These are phyloP conservation scores for Coemansia sp. DNA, from an alignment of 192 early-diverging fungal genomes.

Conservation along the genomic window DNA sequence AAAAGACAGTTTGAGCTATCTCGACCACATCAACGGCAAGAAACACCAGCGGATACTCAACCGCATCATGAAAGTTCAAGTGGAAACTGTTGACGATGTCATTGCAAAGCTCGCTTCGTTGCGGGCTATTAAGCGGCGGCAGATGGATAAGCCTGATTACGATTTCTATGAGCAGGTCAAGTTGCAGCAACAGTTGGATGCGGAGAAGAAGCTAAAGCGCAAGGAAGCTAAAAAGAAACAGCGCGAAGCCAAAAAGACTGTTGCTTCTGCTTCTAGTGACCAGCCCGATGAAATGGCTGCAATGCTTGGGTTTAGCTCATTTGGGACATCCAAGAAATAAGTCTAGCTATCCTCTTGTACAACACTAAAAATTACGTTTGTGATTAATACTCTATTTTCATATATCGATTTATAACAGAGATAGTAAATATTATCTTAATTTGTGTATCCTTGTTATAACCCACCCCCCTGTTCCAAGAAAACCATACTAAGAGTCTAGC, in stretches of 20 bases:
- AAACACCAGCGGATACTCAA: conserved; percentile 85
- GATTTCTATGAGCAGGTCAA: conserved; percentile 67
- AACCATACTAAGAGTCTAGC: too few relatives aligned
- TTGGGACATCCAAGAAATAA: conserved; percentile 35
- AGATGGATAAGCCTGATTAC: conserved; percentile 25
- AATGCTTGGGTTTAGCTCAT: conserved; percentile 69
- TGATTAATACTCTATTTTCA: too few relatives aligned
- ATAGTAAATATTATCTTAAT: too few relatives aligned
- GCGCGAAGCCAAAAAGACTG: conserved; percentile 44
- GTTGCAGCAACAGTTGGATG: conserved; percentile 64
- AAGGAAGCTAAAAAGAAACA: conserved; percentile 55
- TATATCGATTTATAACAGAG: too few relatives aligned
- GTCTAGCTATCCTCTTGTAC: background rate
- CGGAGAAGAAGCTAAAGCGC: conserved; percentile 44
- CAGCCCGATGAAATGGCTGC: conserved; percentile 62
- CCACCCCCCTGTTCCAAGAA: too few relatives aligned
- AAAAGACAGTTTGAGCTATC: conserved; percentile 86
- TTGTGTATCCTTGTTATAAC: too few relatives aligned
- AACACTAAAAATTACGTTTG: background rate
- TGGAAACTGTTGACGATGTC: conserved; percentile 75
- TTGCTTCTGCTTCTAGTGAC: conserved; percentile 10
- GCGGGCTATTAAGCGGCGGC: conserved; percentile 63
- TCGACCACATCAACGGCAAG: conserved; percentile 91
- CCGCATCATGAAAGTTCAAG: conserved; percentile 79
- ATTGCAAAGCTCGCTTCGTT: conserved; percentile 65